Evolutionary conservation across 345 rosid genomes (phyloP).

Genomic region (Turritis glabra): DNA sequence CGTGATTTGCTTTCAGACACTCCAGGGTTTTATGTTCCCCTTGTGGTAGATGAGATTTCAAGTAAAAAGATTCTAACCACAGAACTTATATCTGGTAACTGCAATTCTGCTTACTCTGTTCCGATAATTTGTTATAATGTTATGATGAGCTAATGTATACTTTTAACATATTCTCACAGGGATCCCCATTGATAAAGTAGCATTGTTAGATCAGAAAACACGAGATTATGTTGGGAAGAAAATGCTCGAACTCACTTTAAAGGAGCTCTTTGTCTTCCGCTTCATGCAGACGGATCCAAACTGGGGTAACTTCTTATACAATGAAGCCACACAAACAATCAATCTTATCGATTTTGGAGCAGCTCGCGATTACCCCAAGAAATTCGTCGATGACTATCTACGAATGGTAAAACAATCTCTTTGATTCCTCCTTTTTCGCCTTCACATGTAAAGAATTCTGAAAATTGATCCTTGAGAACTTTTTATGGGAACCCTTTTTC

Average conservation of each 20-base stretch:
- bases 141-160: slow-evolving; percentile 7
- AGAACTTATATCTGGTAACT: slow-evolving; percentile 80
- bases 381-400: slow-evolving; percentile 83
- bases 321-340: slow-evolving; percentile 61
- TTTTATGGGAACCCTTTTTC: not conserved
- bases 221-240: slow-evolving; percentile 80
- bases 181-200: slow-evolving; percentile 87
- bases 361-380: slow-evolving; percentile 85
- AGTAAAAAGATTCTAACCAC: slow-evolving; percentile 82
- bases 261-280: slow-evolving; percentile 83
- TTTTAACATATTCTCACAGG: slow-evolving; percentile 49
- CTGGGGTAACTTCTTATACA: slow-evolving; percentile 91
- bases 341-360: slow-evolving; percentile 98
- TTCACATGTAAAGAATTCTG: not conserved
- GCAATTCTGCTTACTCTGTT: not conserved
- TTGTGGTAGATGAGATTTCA: slow-evolving; percentile 72
- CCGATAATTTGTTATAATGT: not conserved
- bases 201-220: slow-evolving; percentile 68
- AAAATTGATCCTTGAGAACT: not conserved
- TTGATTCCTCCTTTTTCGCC: not conserved
- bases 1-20: slow-evolving; percentile 52
- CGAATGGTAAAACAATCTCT: slow-evolving; percentile 70
- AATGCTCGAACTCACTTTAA: slow-evolving; percentile 81
- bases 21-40: slow-evolving; percentile 77
- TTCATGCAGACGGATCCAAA: slow-evolving; percentile 99